Base-by-base conservation (phyloP, 108 stramenopile genomes). In the Nitzschia putrida region DNA sequence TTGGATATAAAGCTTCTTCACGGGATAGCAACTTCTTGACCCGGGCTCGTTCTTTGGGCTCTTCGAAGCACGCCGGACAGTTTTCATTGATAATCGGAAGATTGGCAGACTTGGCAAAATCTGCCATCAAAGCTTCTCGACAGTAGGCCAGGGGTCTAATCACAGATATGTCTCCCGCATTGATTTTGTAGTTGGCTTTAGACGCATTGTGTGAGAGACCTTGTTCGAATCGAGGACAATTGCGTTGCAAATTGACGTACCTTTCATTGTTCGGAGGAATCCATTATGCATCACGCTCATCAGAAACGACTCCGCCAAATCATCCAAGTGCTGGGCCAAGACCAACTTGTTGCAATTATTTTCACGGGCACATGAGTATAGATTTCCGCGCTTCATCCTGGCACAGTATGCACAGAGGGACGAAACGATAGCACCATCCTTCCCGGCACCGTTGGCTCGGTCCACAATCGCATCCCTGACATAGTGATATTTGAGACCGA, bases 21-120 rank as follows among this genome's bases (percentile, higher is more conserved):
- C 93, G 79, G 5, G 83, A 80, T 20, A 97, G 77, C 41, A 98
- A 69, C 73, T 97, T 96, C 83, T 99, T 99, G 18, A 98, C 75
- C 25, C 99, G 85, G 26, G 95, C 95, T 49, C 99, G 78, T 76
- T 99, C 99, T 75, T 98, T 98, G 14, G 99, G 99, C 71, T 98
- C 95, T 75, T 98, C 97, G 71, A 99, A 99, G 78, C 99, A 99
- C 12, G 99, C 99, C 18, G 99, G 99, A 65, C 99, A 99, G 73
- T 99, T 99, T 66, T 99, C 99, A 71, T 98, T 98, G 39, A 99
- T 97, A n/a, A 99, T 82, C 6, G 97, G 97, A 7, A 98, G 78
- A 29, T 89, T 85, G 23, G 87, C 85, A 44, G 80, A 69, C 52
- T 80, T 88, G 8, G 96, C 92, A 82, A 98, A 99, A 47, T 92